Base-by-base conservation (phyloP, 768 basidiomycete species). In the Rhodosporidiobolus sp. region DNA sequence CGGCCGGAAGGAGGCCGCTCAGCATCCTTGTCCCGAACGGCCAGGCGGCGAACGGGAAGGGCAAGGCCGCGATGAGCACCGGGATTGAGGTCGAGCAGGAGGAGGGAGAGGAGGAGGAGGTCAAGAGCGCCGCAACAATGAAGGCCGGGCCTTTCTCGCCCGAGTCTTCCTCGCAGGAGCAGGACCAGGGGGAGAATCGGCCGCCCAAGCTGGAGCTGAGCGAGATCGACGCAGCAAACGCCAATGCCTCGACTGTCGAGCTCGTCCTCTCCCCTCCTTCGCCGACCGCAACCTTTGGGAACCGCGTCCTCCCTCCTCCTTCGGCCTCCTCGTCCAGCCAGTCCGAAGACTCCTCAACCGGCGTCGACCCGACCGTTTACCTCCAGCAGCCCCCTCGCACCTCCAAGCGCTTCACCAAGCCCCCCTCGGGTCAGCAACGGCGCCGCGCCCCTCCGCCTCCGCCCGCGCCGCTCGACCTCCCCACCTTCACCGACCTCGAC, bases 401-500 rank as follows among this genome's bases (percentile, higher is more conserved):
- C 28, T 49, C 50, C 49, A 49, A 48, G 43, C 49, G 55, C 19
- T 64, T 26, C 24, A 5, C 63, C 43, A 24, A 43, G 58, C 48
- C 48, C 50, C 48, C 6, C 12, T 28, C 30, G 19, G 63, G 46
- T 2, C 46, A 17, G 12, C 16, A 7, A 0, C 12, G 58, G 0
- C 66, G 64, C 35, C 59, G 73, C 16, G 59, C 65, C 5, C 74
- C 74, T 22, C 74, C 74, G 8, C 74, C 74, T 24, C 70, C 74
- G 2, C 52, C 70, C 8, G 66, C 69, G 1, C 65, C 73, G 14
- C 28, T 75, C 55, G 58, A 54, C 26, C 64, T 75, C 12, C 74
- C 74, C 3, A 69, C 65, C 58, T 71, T 75, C 48, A 17, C 58
- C 16, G 69, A 75, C 49, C 74, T 75, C 63, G 74, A 75, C 52